These are phyloP conservation scores for Phaffomyces opuntiae DNA, from an alignment of 805 yeast species.

Conservation along the genomic window DNA sequence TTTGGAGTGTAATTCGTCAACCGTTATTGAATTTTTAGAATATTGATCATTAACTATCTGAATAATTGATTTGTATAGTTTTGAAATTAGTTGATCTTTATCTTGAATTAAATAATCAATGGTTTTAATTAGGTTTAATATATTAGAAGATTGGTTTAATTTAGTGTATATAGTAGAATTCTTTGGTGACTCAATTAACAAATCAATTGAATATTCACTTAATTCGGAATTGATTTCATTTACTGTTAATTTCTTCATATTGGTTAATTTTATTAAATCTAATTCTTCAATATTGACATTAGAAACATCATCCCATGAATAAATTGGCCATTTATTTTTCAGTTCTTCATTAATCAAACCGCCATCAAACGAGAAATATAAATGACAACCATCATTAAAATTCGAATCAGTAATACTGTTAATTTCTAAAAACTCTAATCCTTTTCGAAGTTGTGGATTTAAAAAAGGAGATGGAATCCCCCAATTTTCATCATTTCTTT, in stretches of 20 bases:
- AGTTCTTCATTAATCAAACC: slow-evolving; percentile 5
- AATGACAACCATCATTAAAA: slow-evolving; percentile 24
- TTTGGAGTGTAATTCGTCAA: slow-evolving; percentile 12
- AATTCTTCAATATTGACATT: not conserved
- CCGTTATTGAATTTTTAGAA: slow-evolving; percentile 14
- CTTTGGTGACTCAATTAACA: slow-evolving; percentile 23
- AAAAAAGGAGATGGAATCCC: slow-evolving; percentile 25
- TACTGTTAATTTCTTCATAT: slow-evolving; percentile 3
- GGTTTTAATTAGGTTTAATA: slow-evolving; percentile 11
- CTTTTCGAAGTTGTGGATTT: not conserved
- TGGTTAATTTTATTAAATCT: slow-evolving; percentile 3
- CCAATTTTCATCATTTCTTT: slow-evolving; percentile 13
- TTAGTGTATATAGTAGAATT: slow-evolving; percentile 23
- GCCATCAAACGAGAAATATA: slow-evolving; percentile 21
- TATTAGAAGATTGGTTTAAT: slow-evolving; percentile 19
- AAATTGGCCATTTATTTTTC: slow-evolving; percentile 16
- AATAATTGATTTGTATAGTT: slow-evolving; percentile 12
- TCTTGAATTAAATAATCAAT: slow-evolving; percentile 12
- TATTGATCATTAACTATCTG: slow-evolving; percentile 14
- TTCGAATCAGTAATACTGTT: not conserved
- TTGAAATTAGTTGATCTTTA: slow-evolving; percentile 12
- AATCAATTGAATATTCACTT: slow-evolving; percentile 17
- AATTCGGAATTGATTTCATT: slow-evolving; percentile 22
- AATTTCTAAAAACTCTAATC: slow-evolving; percentile 24
- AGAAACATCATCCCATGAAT: slow-evolving; percentile 11